Base-by-base conservation (phyloP, 2,329 filamentous ascomycete genomes). In the Arthrinium puccinioides region DNA sequence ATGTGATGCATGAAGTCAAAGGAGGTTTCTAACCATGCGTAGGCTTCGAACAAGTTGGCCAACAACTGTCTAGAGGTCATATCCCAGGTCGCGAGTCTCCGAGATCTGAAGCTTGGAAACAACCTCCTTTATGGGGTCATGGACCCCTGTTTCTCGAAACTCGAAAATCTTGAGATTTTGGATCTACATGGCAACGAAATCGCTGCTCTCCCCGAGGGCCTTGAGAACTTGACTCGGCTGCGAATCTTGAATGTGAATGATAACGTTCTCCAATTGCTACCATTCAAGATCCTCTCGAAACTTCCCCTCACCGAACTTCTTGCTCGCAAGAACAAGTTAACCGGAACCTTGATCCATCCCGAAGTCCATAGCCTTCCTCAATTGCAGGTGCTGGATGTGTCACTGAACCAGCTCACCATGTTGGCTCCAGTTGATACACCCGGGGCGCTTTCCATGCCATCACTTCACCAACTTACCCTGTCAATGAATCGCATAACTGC, bases 121-220 rank as follows among this genome's bases (percentile, higher is more conserved):
- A 95, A 95, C 50, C 67, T 76, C 13, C 63, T 95, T 6, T 74
- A 76, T 32, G 87, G 86, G 0, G 66, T 75, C 1, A 62, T 96
- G 3, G 73, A 82, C 30, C 53, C 74, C 0, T 69, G 66, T n/a
- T 68, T 95, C 21, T 66, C 73, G 16, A 69, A 69, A 6, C 67
- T 97, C 13, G 64, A 60, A 24, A 78, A 80, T 35, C 69, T 98
- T 1, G 88, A 96, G 56, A 72, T 80, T 14, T 67, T 97, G 8
- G 89, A 97, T 45, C 54, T 97, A 8, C 85, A 87, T 44, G 75
- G 76, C 11, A 98, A 98, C 60, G 76, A 79, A 43, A 70, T 98
- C 15, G 78, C 81, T 7, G 69, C 70, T 2, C 65, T 98, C 13
- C 86, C 88, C 0, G 62, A 72, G 9, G 73, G 74, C 10, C 55